phyloP scores from a whole-genome alignment of 148 eudicot genomes.

The Silene uniflora region DNA sequence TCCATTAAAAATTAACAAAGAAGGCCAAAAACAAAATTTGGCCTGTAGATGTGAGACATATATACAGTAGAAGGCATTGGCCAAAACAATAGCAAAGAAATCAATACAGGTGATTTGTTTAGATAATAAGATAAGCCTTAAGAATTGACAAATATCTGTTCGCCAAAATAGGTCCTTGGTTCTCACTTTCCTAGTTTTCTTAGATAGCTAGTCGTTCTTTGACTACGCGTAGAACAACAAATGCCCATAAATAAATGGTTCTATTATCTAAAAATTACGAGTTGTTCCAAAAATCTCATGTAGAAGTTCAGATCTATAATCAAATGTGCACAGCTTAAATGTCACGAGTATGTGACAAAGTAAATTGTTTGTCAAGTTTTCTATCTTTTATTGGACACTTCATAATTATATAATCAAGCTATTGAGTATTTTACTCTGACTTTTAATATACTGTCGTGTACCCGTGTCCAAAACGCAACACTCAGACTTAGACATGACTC shows the following conservation, averaged over 20 bases:
- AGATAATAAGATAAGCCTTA: neutral
- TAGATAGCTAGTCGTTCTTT: neutral
- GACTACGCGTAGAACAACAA: neutral
- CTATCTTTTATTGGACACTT: too few species aligned
- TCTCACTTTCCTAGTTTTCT: too few species aligned
- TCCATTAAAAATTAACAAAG: slow-evolving; percentile 6
- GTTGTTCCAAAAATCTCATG: neutral
- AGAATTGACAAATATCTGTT: neutral
- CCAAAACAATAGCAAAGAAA: neutral
- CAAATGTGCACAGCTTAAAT: neutral
- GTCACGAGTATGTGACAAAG: neutral
- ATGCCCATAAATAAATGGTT: neutral
- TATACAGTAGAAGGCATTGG: neutral
- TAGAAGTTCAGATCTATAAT: too few species aligned
- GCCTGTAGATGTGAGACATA: neutral
- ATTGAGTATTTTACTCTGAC: too few species aligned
- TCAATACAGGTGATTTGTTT: neutral
- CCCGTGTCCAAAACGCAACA: neutral
- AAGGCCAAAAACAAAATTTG: neutral
- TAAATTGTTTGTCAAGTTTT: neutral
- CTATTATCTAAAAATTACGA: neutral
- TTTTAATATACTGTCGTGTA: too few species aligned
- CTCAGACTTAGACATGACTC: neutral
- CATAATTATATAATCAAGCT: too few species aligned
- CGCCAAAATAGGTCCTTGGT: neutral